These are phyloP conservation scores for Claviceps spartinae DNA, from an alignment of 2,329 filamentous ascomycete genomes.

Conservation along the genomic window DNA sequence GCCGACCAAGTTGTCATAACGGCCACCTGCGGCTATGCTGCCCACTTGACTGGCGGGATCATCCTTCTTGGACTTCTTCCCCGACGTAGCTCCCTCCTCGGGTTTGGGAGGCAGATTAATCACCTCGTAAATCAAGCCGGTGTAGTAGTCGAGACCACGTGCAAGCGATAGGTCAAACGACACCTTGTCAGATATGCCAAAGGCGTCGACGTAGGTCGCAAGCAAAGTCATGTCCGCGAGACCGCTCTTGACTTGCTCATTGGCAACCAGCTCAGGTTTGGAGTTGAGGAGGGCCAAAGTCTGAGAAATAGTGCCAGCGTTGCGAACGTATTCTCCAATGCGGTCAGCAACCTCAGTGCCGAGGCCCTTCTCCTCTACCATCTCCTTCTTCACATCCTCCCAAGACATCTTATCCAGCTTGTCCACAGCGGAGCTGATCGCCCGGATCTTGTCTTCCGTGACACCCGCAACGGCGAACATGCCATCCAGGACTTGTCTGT, in stretches of 20 bases:
- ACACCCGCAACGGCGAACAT: slow-evolving; percentile 88
- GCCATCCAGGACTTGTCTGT: slow-evolving; percentile 86
- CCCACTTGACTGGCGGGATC: slow-evolving; percentile 52
- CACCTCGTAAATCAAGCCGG: slow-evolving; percentile 80
- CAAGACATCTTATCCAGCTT: slow-evolving; percentile 91
- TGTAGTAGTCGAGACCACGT: slow-evolving; percentile 86
- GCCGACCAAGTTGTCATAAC: slow-evolving; percentile 85
- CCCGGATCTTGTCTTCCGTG: slow-evolving; percentile 70
- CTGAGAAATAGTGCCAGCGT: slow-evolving; percentile 56
- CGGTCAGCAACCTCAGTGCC: slow-evolving; percentile 64
- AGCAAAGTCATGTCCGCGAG: slow-evolving; percentile 69
- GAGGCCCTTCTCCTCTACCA: slow-evolving; percentile 74
- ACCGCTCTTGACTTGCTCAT: slow-evolving; percentile 64
- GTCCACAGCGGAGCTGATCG: slow-evolving; percentile 86
- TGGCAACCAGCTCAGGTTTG: slow-evolving; percentile 55
- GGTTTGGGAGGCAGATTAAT: slow-evolving; percentile 45
- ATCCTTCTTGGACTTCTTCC: slow-evolving; percentile 37
- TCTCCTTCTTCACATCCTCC: slow-evolving; percentile 81
- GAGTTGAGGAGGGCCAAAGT: slow-evolving; percentile 56
- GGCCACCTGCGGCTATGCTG: slow-evolving; percentile 76
- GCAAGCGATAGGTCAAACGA: slow-evolving; percentile 87
- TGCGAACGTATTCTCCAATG: slow-evolving; percentile 73
- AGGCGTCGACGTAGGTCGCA: slow-evolving; percentile 69
- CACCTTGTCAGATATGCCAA: slow-evolving; percentile 56
- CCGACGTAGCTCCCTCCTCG: slow-evolving; percentile 20